phyloP scores from a whole-genome alignment of 106 monocot species.

The Dendrobium chrysotoxum region DNA sequence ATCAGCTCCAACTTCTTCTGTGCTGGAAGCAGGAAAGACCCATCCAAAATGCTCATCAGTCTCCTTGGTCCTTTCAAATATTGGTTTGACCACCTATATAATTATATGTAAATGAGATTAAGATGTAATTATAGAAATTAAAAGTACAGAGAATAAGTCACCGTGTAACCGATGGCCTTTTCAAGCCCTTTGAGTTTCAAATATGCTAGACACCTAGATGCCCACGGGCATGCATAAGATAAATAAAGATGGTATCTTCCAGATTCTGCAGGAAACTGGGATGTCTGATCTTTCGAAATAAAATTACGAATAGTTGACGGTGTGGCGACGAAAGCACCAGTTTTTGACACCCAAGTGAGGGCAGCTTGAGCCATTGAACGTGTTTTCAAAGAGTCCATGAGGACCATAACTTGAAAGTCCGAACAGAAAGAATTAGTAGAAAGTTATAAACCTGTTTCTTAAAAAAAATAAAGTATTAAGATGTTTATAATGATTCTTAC shows the following conservation, averaged over 20 bases:
- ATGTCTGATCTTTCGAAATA: constrained; percentile 52
- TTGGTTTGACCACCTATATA: constrained; percentile 73
- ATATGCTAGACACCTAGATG: constrained; percentile 72
- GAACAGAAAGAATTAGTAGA: background rate
- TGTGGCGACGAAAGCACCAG: constrained; percentile 70
- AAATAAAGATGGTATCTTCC: constrained; percentile 93
- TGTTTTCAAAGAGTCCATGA: background rate
- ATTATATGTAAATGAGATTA: background rate
- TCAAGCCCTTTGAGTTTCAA: constrained; percentile 87
- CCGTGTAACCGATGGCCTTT: constrained; percentile 59
- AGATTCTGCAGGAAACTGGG: constrained; percentile 81
- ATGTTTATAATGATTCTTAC: background rate
- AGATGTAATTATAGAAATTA: background rate
- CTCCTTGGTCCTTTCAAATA: constrained; percentile 85
- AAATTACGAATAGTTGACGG: constrained; percentile 70
- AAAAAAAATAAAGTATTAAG: background rate
- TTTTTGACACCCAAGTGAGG: constrained; percentile 50
- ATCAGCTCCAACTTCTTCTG: constrained; percentile 73
- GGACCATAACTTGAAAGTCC: background rate
- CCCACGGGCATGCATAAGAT: constrained; percentile 98
- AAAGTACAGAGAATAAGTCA: constrained; percentile 8
- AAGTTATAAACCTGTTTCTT: background rate
- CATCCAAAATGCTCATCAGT: constrained; percentile 82
- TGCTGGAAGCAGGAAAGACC: constrained; percentile 60
- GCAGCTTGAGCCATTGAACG: constrained; percentile 59